Base-by-base conservation (phyloP, 805 yeast species). In the Yarrowia sp. region DNA sequence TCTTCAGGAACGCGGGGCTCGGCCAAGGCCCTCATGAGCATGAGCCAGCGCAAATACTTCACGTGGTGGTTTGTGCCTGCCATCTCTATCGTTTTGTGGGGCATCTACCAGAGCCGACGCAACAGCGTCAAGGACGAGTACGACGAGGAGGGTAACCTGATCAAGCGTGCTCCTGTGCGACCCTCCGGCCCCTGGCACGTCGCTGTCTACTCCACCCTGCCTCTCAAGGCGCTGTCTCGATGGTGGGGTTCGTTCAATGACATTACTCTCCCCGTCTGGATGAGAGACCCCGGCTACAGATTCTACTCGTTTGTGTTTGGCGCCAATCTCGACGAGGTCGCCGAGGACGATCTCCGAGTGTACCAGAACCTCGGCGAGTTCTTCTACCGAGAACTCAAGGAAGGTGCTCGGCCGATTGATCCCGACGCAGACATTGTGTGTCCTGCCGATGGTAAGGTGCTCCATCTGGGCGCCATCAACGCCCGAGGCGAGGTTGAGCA, bases 231-330 rank as follows among this genome's bases (percentile, higher is more conserved):
- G 1, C 82, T 92, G 42, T 92, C 98, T 0, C 85, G 99, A 71
- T 79, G 94, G 55, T 95, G 99, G 99, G 99, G 99, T 41, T 87
- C 86, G 74, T 84, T 95, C 69, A 95, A 95, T 76, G 87, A 88
- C 69, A 83, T 93, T 55, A 88, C 87, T 56, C 82, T 95, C 71
- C 99, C 99, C 0, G 83, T 87, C 35, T 92, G 97, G 96, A 74
- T 94, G 70, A 85, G 99, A 73, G 86, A 84, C 11, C 95, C 96
- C 22, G 88, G 97, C 8, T 95, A 83, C 79, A 84, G 82, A 75
- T 82, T 93, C 68, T 95, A 95, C 77, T 85, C 97, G 2, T 81
- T 83, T 65, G 70, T 90, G 36, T 95, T 95, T 78, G 97, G 97
- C 10, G 99, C 89, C 8, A 89, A 95, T 74, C 79, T 95, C 63